Evolutionary conservation across 257 asterid genomes (phyloP).

Genomic region (Phtheirospermum japonicum): DNA sequence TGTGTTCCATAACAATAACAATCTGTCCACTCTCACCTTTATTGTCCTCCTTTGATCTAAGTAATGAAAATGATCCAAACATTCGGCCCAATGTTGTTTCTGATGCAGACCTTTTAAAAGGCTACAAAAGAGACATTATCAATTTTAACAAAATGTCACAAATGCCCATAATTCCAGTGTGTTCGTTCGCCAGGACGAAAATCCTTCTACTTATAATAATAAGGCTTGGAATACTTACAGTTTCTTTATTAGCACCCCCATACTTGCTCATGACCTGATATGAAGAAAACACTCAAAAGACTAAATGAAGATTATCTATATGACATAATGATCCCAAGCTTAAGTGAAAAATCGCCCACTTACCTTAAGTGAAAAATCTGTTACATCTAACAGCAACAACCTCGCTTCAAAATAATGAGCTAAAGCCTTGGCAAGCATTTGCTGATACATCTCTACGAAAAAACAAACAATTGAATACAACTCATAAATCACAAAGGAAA

Average conservation of each 20-base stretch:
- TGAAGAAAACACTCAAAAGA: conserved; percentile 25
- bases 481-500: conserved; percentile 8
- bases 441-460: conserved; percentile 66
- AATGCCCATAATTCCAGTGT: not conserved
- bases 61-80: conserved; percentile 62
- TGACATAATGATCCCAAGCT: not conserved
- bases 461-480: conserved; percentile 8
- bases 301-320: conserved; percentile 16
- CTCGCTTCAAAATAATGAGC: conserved; percentile 74
- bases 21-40: conserved; percentile 43
- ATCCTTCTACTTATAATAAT: not conserved
- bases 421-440: conserved; percentile 78
- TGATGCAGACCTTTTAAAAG: conserved; percentile 66
- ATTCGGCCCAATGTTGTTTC: conserved; percentile 65
- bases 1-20: not conserved
- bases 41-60: conserved; percentile 54
- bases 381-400: conserved; percentile 60
- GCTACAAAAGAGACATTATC: conserved; percentile 40
- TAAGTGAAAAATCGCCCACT: conserved; percentile 16
- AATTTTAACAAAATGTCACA: conserved; percentile 18
- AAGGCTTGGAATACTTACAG: conserved; percentile 45
- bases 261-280: conserved; percentile 77
- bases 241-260: conserved; percentile 47
- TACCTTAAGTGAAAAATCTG: conserved; percentile 74
- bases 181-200: not conserved